Evolutionary conservation across 441 rosid genomes (phyloP).

Genomic region (Melastoma candidum): DNA sequence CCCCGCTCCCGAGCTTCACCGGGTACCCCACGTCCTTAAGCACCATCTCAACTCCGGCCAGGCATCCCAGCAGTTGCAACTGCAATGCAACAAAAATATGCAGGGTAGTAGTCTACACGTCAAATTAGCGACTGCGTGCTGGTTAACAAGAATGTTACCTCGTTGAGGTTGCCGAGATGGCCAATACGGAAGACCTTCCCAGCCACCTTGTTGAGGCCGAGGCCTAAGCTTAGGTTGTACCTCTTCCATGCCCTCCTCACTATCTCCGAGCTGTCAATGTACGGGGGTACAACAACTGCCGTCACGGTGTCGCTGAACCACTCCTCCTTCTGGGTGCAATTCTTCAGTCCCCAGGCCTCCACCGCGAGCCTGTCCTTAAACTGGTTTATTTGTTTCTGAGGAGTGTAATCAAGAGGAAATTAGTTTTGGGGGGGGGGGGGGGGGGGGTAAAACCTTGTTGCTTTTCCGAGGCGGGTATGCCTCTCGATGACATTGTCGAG

Average conservation of each 20-base stretch:
- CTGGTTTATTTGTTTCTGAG: neutral
- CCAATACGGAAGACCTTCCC: conserved; percentile 96
- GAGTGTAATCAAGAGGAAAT: neutral
- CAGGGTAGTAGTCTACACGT: too few species aligned
- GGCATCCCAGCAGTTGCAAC: conserved; percentile 86
- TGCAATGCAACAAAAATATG: conserved; percentile 13
- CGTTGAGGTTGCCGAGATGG: conserved; percentile 86
- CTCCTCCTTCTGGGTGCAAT: conserved; percentile 90
- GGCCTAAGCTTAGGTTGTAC: conserved; percentile 86
- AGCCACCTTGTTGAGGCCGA: conserved; percentile 95
- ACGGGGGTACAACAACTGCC: conserved; percentile 73
- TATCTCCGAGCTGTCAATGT: conserved; percentile 66
- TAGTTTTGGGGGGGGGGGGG: neutral
- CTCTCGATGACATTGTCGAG: conserved; percentile 77
- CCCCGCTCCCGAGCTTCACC: conserved; percentile 78
- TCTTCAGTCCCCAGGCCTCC: conserved; percentile 97
- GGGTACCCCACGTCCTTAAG: conserved; percentile 89
- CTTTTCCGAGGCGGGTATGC: conserved; percentile 72
- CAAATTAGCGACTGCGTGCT: too few species aligned
- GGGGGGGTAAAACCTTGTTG: conserved; percentile 45
- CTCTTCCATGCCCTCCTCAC: conserved; percentile 84
- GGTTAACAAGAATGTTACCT: conserved; percentile 31
- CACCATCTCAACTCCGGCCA: conserved; percentile 96
- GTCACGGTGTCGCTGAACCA: conserved; percentile 96
- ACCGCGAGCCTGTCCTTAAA: conserved; percentile 62